phyloP scores from a whole-genome alignment of 2,329 filamentous ascomycete species.

The Talaromyces amestolkiae region DNA sequence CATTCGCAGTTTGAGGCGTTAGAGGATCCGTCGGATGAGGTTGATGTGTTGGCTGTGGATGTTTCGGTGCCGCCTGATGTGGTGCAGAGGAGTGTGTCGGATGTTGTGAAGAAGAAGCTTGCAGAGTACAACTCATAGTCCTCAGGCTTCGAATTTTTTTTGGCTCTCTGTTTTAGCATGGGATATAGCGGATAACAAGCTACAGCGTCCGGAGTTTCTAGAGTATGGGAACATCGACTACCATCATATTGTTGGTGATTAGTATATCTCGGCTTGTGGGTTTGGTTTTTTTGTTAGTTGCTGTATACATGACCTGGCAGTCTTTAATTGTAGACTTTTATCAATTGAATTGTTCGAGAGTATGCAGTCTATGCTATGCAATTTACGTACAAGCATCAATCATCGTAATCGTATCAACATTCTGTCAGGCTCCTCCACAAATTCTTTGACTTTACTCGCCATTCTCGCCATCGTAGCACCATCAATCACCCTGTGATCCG shows the following conservation, averaged over 20 bases:
- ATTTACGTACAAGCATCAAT: background rate
- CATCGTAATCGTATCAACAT: conserved; percentile 82
- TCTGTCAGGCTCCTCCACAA: conserved; percentile 78
- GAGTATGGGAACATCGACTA: background rate
- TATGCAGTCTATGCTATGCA: background rate
- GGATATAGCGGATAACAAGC: background rate
- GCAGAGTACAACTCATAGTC: conserved; percentile 38
- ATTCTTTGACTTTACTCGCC: conserved; percentile 72
- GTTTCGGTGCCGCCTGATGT: conserved; percentile 52
- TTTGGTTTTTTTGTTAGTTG: background rate
- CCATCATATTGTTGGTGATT: background rate
- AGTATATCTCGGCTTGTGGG: background rate
- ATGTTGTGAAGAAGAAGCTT: conserved; percentile 57
- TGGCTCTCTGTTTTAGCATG: background rate
- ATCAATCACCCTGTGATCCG: conserved; percentile 90
- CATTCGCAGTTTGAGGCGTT: conserved; percentile 84
- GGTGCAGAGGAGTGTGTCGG: conserved; percentile 61
- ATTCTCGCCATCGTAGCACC: conserved; percentile 92
- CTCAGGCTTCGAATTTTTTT: background rate
- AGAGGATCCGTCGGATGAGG: conserved; percentile 76
- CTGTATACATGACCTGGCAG: background rate
- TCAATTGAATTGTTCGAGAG: too few species aligned
- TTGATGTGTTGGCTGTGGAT: conserved; percentile 70
- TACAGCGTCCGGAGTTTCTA: conserved; percentile 1
- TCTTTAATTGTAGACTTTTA: background rate